Base-by-base conservation (phyloP, 257 asterid genomes). In the Craterostigma plantagineum region DNA sequence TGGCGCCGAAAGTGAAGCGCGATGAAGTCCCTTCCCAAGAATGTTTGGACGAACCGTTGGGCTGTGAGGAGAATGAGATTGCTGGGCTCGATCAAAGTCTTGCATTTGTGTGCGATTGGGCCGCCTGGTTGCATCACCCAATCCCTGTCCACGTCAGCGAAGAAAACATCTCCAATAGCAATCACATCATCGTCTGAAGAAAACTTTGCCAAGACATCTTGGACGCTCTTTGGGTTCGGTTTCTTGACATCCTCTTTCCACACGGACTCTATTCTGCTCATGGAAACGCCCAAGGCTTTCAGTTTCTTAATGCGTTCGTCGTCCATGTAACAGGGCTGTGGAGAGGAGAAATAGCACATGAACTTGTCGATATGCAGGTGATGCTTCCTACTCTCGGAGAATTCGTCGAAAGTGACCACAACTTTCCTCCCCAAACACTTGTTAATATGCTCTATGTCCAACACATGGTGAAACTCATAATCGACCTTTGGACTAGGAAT, bases 41-140 rank as follows among this genome's bases (percentile, higher is more conserved):
- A 90, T 7, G 99, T 90, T 60, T 90, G 99, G 42, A 90, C 59
- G 60, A 90, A 90, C 41, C 95, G 86, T 41, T 90, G 92, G 41
- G 99, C 95, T 50, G 95, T 90, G 49, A 83, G 84, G 77, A 79
- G 33, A 46, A 90, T 83, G 50, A 90, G 69, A 53, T 81, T 77
- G 52, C 92, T 77, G 11, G 99, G 99, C 67, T 90, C 95, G 14
- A 90, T 62, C 61, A 90, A 55, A 0, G 87, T 80, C 69, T 69
- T 83, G 45, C 99, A 90, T 11, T 69, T 67, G 63, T 79, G 92
- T 34, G 76, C 72, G 55, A 90, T 77, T 0, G 99, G 99, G 9
- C 99, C 99, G 42, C 95, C 84, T 7, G 92, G 83, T 68, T 90
- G 99, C 92, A 67, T 73, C 61, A 79, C 95, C 95, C 84, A 70